Evolutionary conservation across 23 red algal species (phyloP).

Genomic region (Chondrus crispus): DNA sequence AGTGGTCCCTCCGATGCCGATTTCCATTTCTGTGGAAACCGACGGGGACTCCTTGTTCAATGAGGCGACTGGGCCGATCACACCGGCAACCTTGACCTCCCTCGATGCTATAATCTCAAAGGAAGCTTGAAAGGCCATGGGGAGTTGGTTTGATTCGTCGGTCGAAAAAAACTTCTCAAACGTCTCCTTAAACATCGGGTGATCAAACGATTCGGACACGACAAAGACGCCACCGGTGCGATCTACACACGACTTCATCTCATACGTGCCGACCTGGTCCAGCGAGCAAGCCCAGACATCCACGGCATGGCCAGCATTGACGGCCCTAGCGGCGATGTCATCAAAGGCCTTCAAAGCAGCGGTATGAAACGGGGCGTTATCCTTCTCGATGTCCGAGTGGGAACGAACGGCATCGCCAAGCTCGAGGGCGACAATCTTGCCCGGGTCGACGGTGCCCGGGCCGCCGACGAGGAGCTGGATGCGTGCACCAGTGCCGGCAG

Average conservation of each 20-base stretch:
- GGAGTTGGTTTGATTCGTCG: conserved; percentile 56
- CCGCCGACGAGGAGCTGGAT: conserved; percentile 82
- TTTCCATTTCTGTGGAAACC: conserved; percentile 88
- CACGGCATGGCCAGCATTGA: conserved; percentile 95
- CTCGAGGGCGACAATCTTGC: conserved; percentile 89
- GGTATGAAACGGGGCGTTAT: conserved; percentile 88
- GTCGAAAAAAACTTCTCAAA: conserved; percentile 96
- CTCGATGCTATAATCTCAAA: conserved; percentile 79
- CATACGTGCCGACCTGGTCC: conserved; percentile 97
- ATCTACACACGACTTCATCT: conserved; percentile 99
- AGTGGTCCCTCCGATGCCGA: conserved; percentile 95
- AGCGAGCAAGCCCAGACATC: conserved; percentile 89
- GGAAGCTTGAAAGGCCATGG: conserved; percentile 70
- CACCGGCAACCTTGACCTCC: conserved; percentile 92
- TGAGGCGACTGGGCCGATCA: conserved; percentile 86
- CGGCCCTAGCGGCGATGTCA: conserved; percentile 77
- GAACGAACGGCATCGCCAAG: conserved; percentile 91
- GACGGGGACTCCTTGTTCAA: conserved; percentile 71
- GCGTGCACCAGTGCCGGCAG: conserved; percentile 71
- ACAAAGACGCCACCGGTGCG: conserved; percentile 96
- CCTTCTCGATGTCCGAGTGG: conserved; percentile 97
- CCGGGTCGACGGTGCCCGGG: conserved; percentile 81
- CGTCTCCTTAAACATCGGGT: conserved; percentile 95
- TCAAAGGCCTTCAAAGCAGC: conserved; percentile 92
- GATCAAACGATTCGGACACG: conserved; percentile 85